Conservation (phyloP, 495 filamentous ascomycete genomes). For the Penicillium paxilli region DNA sequence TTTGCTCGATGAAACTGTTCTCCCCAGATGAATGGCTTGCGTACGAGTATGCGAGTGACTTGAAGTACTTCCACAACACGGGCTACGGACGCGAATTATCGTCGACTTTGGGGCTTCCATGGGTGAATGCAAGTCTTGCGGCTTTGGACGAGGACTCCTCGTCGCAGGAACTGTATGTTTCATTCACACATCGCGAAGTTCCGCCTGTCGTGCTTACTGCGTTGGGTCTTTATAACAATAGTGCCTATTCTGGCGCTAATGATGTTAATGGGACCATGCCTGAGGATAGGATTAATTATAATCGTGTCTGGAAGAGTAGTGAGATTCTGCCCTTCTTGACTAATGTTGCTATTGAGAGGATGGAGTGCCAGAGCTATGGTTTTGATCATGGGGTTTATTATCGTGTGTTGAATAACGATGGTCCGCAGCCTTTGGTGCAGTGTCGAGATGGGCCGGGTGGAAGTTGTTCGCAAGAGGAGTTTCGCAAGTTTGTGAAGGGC, state of each 20-base stretch:
- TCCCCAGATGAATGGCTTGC: constrained; percentile 21
- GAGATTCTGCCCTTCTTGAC: constrained; percentile 19
- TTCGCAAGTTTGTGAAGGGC: constrained; percentile 11
- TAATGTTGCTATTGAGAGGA: constrained; percentile 18
- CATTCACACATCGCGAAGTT: constrained; percentile 23
- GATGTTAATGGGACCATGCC: constrained; percentile 19
- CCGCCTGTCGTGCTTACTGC: constrained; percentile 20
- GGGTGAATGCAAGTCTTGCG: constrained; percentile 14
- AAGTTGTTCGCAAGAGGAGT: constrained; percentile 14
- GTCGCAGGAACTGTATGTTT: constrained; percentile 17
- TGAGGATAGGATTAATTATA: constrained; percentile 16
- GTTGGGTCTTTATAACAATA: constrained; percentile 24
- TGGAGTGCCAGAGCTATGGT: constrained; percentile 16
- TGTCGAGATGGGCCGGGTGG: constrained; percentile 24
- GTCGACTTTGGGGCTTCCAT: constrained; percentile 16
- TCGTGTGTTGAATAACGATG: constrained; percentile 21
- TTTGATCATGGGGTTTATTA: constrained; percentile 20
- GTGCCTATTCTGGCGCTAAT: constrained; percentile 10
- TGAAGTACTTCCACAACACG: constrained; percentile 26
- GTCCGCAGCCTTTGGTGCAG: constrained; percentile 19
- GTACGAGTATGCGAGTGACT: constrained; percentile 25
- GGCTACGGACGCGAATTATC: constrained; percentile 19
- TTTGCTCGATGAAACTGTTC: constrained; percentile 20
- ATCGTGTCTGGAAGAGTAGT: constrained; percentile 20
- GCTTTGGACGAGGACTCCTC: constrained; percentile 3